Evolutionary conservation across 1,139 yeast genomes (phyloP).

Genomic region (Hanseniaspora gamundiae): DNA sequence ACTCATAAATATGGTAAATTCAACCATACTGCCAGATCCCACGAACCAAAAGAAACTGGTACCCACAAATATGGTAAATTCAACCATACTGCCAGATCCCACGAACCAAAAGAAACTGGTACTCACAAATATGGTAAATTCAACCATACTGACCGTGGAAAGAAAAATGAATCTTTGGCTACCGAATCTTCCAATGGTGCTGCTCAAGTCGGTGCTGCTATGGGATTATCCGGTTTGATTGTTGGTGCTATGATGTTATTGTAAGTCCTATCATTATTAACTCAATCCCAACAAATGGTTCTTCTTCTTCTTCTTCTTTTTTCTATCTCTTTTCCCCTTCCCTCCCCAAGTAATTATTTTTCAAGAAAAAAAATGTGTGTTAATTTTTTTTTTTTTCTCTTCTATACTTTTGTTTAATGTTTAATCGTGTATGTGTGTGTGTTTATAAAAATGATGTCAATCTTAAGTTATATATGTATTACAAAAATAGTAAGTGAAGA

Average conservation of each 20-base stretch:
- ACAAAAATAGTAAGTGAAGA: not conserved
- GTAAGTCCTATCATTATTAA: too few relatives aligned
- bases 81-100: conserved; percentile 26
- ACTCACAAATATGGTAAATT: conserved; percentile 41
- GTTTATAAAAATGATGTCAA: too few relatives aligned
- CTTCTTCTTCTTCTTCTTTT: not conserved
- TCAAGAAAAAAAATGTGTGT: too few relatives aligned
- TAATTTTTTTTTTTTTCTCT: too few relatives aligned
- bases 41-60: conserved; percentile 28
- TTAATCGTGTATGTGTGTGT: not conserved
- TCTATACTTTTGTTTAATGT: too few relatives aligned
- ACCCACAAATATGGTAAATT: conserved; percentile 36
- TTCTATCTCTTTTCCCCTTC: too few relatives aligned
- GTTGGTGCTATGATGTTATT: conserved; percentile 2
- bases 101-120: conserved; percentile 26
- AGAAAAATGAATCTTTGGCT: not conserved
- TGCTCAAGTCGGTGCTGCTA: conserved; percentile 1
- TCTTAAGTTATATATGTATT: too few relatives aligned
- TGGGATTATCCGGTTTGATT: not conserved
- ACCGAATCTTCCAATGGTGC: not conserved
- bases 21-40: conserved; percentile 32
- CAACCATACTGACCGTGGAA: conserved; percentile 31
- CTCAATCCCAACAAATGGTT: too few relatives aligned
- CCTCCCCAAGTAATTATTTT: too few relatives aligned
- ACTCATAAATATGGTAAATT: conserved; percentile 40